These are phyloP conservation scores for Rutidosis leptorrhynchoides DNA, from an alignment of 129 eudicot genomes.

Conservation along the genomic window DNA sequence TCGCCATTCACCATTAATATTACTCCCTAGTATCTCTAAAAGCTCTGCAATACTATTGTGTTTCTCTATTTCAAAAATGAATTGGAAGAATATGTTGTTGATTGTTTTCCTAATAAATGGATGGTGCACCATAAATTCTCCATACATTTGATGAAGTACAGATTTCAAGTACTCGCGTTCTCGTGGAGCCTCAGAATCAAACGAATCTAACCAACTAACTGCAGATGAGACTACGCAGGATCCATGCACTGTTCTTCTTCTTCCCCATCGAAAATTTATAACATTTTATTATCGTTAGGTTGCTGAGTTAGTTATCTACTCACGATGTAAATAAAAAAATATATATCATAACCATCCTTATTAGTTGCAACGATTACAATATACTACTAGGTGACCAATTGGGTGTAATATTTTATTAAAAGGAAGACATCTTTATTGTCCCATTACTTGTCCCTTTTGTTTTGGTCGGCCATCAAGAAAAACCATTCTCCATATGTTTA, in stretches of 20 bases:
- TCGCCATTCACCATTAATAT: constrained; percentile 68
- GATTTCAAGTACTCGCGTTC: constrained; percentile 67
- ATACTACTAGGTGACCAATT: too few relatives aligned
- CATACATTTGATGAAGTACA: constrained; percentile 65
- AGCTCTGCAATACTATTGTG: too few relatives aligned
- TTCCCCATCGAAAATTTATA: constrained; percentile 67
- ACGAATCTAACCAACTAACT: constrained; percentile 63
- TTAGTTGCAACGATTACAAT: too few relatives aligned
- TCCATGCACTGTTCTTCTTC: constrained; percentile 81
- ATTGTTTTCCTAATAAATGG: constrained; percentile 71
- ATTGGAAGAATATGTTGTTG: constrained; percentile 64
- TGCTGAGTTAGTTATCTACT: constrained; percentile 49
- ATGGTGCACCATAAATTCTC: constrained; percentile 78
- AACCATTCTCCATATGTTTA: too few relatives aligned
- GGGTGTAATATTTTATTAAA: too few relatives aligned
- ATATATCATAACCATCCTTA: too few relatives aligned
- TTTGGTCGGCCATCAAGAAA: too few relatives aligned
- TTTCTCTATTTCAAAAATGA: constrained; percentile 72
- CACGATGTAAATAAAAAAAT: too few relatives aligned
- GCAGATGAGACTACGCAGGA: constrained; percentile 74
- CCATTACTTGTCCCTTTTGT: too few relatives aligned
- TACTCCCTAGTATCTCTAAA: constrained; percentile 73
- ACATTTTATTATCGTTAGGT: too few relatives aligned
- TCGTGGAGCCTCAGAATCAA: constrained; percentile 71
- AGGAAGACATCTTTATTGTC: too few relatives aligned